These are phyloP conservation scores for Amanita thiersii DNA, from an alignment of 768 basidiomycete species.

Conservation along the genomic window DNA sequence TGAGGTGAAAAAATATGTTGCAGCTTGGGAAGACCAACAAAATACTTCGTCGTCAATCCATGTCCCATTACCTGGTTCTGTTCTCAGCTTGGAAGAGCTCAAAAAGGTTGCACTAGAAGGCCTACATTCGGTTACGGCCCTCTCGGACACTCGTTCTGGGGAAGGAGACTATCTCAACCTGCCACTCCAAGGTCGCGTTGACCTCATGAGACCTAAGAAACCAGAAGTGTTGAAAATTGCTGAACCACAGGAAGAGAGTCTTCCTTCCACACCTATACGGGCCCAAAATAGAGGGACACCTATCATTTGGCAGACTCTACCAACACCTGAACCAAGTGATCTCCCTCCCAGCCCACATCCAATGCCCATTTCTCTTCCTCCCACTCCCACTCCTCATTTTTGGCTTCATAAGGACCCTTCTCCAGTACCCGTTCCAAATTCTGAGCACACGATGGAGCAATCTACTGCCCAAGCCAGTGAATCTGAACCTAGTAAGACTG, in stretches of 20 bases:
- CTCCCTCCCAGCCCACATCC: constrained; percentile 53
- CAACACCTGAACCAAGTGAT: constrained; percentile 57
- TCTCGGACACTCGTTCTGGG: constrained; percentile 18
- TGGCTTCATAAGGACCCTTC: background rate
- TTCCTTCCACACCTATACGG: constrained; percentile 7
- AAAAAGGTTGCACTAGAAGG: constrained; percentile 56
- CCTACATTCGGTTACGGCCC: constrained; percentile 23
- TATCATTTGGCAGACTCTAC: constrained; percentile 42
- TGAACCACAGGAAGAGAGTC: constrained; percentile 9
- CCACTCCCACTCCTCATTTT: constrained; percentile 26
- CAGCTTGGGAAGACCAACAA: constrained; percentile 60
- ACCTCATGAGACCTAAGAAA: constrained; percentile 64
- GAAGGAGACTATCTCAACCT: constrained; percentile 74
- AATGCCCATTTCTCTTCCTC: constrained; percentile 42
- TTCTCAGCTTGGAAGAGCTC: constrained; percentile 58
- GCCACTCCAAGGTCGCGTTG: constrained; percentile 83
- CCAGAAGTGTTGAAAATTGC: constrained; percentile 7
- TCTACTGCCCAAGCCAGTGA: no score
- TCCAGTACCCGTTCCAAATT: constrained; percentile 5
- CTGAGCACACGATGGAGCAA: no score
- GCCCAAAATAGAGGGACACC: constrained; percentile 20
- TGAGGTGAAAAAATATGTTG: constrained; percentile 56
- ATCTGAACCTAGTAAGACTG: no score
- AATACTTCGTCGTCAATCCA: constrained; percentile 2
- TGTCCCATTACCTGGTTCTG: constrained; percentile 18